Evolutionary conservation across 2,329 filamentous ascomycete genomes (phyloP), one percentile per base, ranked within the genome.

Genomic region (Botryotinia convoluta): DNA sequence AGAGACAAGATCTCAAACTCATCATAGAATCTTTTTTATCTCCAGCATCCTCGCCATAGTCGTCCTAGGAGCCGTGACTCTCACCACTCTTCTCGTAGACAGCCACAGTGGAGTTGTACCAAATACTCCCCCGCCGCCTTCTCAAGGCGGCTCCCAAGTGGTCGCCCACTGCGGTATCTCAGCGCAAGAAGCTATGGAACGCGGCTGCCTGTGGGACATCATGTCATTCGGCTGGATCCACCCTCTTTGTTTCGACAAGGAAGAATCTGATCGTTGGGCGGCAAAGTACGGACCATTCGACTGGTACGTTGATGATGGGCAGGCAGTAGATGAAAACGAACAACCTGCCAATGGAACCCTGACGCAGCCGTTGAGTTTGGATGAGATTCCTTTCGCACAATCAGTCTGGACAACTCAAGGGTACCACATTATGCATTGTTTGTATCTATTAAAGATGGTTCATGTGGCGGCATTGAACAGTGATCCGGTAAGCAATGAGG

Each of bases 121-220:
- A 16, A 62, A 62, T 16, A 62, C 60, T 42, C 60, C 60, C 10
- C 22, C 35, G 26, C 60, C 60, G 26, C 60, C 60, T 39, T 26
- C 35, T 39, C 60, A n/a, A n/a, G 60, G 60, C 22, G 60, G 60
- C 32, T 39, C 20, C 35, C 22, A 42, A 62, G 60, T 62, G 5
- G 60, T 67, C 37, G 63, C 39, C 39, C 63, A 67, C 44, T 69
- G 67, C 29, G 67, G 67, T 22, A 69, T 54, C 29, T 69, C 67
- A 35, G n/a, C 67, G 14, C 35, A 37, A 8, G 67, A 69, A 59
- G 67, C 67, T 29, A 37, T 54, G 32, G 48, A 39, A 9, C 67
- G 45, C 6, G 67, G 67, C 37, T 69, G 67, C 67, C 32, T 69
- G 22, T 69, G n/a, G 29, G 67, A 69, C 37, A 42, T 57, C 16